Evolutionary conservation across 2,329 filamentous ascomycete genomes (phyloP).

Genomic region (Endothia cerciana): DNA sequence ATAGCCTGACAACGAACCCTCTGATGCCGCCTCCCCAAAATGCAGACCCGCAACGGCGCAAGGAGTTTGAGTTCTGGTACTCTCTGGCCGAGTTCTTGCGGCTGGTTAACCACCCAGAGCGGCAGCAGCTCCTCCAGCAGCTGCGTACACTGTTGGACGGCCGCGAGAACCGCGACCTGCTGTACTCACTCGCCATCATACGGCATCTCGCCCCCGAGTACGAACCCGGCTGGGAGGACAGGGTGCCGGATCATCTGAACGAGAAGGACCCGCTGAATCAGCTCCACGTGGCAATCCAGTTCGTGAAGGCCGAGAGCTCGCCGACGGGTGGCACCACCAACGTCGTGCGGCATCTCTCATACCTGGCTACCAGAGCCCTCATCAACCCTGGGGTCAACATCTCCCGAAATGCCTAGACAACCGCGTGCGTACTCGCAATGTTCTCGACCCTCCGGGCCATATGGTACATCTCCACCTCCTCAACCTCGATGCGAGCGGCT

Average conservation of each 20-base stretch:
- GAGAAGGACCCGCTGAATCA: constrained; percentile 70
- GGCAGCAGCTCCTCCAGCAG: constrained; percentile 67
- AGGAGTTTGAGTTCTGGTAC: constrained; percentile 83
- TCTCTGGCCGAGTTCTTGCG: constrained; percentile 73
- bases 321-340: constrained; percentile 73
- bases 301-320: constrained; percentile 67
- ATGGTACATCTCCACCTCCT: background rate
- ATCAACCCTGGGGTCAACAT: constrained; percentile 58
- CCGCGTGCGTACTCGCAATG: background rate
- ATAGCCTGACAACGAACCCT: constrained; percentile 63
- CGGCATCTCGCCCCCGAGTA: constrained; percentile 73
- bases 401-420: constrained; percentile 37
- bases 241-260: constrained; percentile 62
- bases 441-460: background rate
- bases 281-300: constrained; percentile 70
- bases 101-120: constrained; percentile 61
- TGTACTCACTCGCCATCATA: constrained; percentile 85
- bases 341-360: constrained; percentile 70
- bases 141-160: constrained; percentile 76
- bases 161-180: constrained; percentile 84
- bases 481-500: background rate
- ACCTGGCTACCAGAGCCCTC: constrained; percentile 66
- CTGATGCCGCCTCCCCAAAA: constrained; percentile 54
- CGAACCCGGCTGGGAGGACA: constrained; percentile 60
- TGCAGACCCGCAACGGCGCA: constrained; percentile 56